Evolutionary conservation across 805 yeast genomes (phyloP), one percentile per base, ranked within the genome.

Genomic region (Pichia thaimueangensis): DNA sequence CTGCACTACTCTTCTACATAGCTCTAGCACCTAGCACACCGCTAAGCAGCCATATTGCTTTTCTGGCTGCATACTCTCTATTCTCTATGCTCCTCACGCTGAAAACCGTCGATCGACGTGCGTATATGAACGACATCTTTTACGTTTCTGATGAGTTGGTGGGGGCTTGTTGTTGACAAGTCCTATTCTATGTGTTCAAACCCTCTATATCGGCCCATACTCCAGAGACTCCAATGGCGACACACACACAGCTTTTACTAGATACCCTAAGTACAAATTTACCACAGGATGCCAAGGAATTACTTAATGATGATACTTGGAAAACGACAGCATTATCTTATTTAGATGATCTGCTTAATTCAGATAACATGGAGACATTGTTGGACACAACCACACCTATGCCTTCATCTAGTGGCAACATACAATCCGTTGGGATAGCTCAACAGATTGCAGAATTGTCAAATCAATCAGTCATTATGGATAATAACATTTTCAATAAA

Each of bases 401-500:
- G 3, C 37, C 24, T 15, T 38, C 27, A 27, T 15, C 23, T n/a
- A 16, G 23, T 9, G 30, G 29, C 19, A 25, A 21, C 5, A 27
- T 25, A 17, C 12, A 24, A 15, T 25, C 38, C 13, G 25, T 31
- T 11, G 40, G 33, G 2, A 41, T 41, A 2, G 23, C 28, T 1
- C 86, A 82, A 49, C 88, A 80, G 54, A 79, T 83, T 33, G 89
- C 89, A 0, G 91, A 83, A 53, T 59, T 82, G 27, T 87, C 44
- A 3, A 47, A 44, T 28, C 28, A 39, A 11, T 35, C 47, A 11
- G 21, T 39, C 7, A 12, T 32, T 6, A n/a, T 44, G 3, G 42
- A 44, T n/a, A 20, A 41, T 4, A 33, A 47, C 13, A 39, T 29
- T 10, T 21, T 17, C 6, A 36, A 24, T 16, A n/a, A 29, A 3